phyloP scores from a whole-genome alignment of 192 early-diverging fungal genomes.

The Phlyctochytrium planicorne region DNA sequence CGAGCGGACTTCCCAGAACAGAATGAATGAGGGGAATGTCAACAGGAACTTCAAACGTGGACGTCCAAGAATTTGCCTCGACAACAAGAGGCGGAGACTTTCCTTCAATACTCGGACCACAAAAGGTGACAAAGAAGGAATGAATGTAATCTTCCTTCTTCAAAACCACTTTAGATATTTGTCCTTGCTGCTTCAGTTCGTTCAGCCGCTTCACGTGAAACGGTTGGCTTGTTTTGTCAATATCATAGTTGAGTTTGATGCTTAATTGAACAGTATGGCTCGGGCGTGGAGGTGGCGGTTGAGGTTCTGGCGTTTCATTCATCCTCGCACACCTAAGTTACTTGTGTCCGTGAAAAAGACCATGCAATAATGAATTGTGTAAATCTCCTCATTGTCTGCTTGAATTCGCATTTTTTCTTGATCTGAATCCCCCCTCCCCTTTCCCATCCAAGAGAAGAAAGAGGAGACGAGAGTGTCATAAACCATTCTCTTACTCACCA shows the following conservation, averaged over 20 bases:
- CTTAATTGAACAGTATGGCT: background rate
- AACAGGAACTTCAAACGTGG: background rate
- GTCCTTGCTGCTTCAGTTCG: background rate
- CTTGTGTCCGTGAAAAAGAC: too few species aligned
- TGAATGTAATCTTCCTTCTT: slow-evolving; percentile 1
- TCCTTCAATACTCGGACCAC: background rate
- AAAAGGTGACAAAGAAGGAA: slow-evolving; percentile 6
- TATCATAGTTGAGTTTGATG: background rate
- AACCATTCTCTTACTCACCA: too few species aligned
- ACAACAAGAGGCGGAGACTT: background rate
- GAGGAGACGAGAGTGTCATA: too few species aligned
- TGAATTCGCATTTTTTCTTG: background rate
- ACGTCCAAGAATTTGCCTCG: background rate
- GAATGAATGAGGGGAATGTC: background rate
- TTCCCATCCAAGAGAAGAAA: too few species aligned
- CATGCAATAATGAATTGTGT: background rate
- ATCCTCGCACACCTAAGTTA: too few species aligned
- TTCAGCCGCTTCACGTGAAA: background rate
- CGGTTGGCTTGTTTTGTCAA: background rate
- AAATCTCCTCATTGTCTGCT: slow-evolving; percentile 6
- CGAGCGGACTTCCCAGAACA: background rate
- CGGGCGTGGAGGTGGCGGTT: too few species aligned
- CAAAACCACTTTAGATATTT: background rate
- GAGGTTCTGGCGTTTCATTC: too few species aligned
- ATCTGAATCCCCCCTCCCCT: too few species aligned